Percentiles rank a stretch among this genome's conserved stretches.
phyloP scores from a whole-genome alignment of 164 flowering plant genomes.

The Magnolia sinica region DNA sequence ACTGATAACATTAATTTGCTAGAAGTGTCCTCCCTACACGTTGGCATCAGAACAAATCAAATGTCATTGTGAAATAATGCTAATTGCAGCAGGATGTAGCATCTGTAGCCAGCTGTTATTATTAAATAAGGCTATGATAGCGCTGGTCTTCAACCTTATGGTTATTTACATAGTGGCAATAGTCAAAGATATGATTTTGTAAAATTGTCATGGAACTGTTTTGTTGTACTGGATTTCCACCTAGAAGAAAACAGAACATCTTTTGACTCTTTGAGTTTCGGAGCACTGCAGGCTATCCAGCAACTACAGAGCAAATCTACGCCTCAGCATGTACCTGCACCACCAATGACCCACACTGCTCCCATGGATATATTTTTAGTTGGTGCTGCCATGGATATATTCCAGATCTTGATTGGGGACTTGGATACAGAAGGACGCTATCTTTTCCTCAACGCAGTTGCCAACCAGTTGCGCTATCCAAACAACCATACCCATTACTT shows the following conservation, averaged over 20 bases:
- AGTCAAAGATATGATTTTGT: no score
- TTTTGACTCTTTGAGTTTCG: background rate
- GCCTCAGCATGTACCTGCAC: conserved; percentile 34
- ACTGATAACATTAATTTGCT: no score
- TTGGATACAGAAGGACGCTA: conserved; percentile 96
- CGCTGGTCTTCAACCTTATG: no score
- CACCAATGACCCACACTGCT: conserved; percentile 39
- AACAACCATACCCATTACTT: conserved; percentile 95
- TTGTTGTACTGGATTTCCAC: background rate
- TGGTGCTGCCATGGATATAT: conserved; percentile 78
- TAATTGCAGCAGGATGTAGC: no score
- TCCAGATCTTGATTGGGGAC: conserved; percentile 63
- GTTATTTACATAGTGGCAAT: no score
- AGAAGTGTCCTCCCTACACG: no score
- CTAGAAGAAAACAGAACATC: background rate
- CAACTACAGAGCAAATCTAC: conserved; percentile 62
- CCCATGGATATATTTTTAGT: conserved; percentile 56
- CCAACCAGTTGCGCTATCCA: conserved; percentile 95
- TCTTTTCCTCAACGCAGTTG: conserved; percentile 88
- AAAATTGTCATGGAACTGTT: background rate
- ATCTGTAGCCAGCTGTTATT: no score
- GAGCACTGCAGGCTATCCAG: conserved; percentile 68
- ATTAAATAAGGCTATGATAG: no score
- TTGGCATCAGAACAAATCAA: no score
- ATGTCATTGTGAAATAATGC: no score